Percentiles rank a stretch among this genome's conserved stretches.
phyloP scores from a whole-genome alignment of 108 stramenopile species.

The Discostella pseudostelligera region DNA sequence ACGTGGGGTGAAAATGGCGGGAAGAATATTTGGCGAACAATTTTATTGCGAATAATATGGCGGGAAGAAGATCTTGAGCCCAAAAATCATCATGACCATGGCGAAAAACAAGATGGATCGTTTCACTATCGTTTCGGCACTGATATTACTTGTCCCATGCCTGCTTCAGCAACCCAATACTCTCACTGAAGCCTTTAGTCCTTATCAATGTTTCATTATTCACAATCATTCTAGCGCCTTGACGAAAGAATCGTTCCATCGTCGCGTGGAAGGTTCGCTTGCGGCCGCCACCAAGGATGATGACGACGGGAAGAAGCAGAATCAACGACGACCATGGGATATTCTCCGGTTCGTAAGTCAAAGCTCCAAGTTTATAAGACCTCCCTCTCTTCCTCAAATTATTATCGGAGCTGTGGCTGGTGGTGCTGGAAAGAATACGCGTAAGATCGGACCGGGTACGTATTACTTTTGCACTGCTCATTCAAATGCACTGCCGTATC shows the following conservation, averaged over 20 bases:
- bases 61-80: too few species aligned
- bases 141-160: neutral
- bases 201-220: neutral
- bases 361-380: slow-evolving; percentile 67
- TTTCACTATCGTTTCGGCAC: slow-evolving; percentile 1
- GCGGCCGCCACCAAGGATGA: too few species aligned
- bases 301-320: slow-evolving; percentile 1
- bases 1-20: too few species aligned
- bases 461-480: too few species aligned
- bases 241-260: neutral
- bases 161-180: slow-evolving; percentile 1
- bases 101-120: too few species aligned
- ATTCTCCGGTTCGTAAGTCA: slow-evolving; percentile 67
- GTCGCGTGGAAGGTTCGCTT: too few species aligned
- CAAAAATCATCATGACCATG: too few species aligned
- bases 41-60: too few species aligned
- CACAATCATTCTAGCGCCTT: neutral
- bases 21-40: too few species aligned
- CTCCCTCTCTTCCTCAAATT: slow-evolving; percentile 46
- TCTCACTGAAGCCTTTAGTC: slow-evolving; percentile 4
- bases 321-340: slow-evolving; percentile 56
- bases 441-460: slow-evolving; percentile 27
- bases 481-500: neutral
- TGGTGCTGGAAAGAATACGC: neutral
- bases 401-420: too few species aligned